Evolutionary conservation across 257 asterid genomes (phyloP).

Genomic region (Linderniella brevidens): DNA sequence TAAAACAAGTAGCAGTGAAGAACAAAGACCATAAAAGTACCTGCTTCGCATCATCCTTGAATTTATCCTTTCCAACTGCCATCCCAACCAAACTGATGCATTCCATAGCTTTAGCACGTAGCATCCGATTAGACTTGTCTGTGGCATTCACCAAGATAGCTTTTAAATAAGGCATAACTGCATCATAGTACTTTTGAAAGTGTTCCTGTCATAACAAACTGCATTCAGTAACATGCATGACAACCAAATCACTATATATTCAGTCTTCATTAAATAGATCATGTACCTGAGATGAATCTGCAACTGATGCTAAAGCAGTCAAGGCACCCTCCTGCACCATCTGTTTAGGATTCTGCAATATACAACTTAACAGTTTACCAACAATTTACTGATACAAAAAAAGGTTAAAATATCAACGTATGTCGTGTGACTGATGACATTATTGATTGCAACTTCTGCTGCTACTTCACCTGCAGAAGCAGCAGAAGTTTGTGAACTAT

Average conservation of each 20-base stretch:
- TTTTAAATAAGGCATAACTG: conserved; percentile 86
- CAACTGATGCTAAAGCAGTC: conserved; percentile 72
- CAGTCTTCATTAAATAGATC: too few species aligned
- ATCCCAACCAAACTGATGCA: conserved; percentile 93
- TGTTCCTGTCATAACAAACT: conserved; percentile 35
- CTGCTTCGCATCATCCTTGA: conserved; percentile 87
- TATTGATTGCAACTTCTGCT: too few species aligned
- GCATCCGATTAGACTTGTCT: conserved; percentile 69
- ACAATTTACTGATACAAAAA: neutral
- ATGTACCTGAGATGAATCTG: conserved; percentile 69
- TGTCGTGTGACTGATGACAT: too few species aligned
- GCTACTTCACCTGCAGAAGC: conserved; percentile 53
- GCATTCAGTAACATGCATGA: neutral
- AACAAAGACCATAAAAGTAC: conserved; percentile 11
- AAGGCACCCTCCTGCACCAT: conserved; percentile 87
- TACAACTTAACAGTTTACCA: conserved; percentile 3
- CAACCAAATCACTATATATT: too few species aligned
- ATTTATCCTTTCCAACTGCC: conserved; percentile 90
- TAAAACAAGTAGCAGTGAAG: too few species aligned
- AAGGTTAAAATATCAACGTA: too few species aligned
- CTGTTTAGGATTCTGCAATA: conserved; percentile 55
- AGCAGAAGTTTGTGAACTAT: conserved; percentile 52
- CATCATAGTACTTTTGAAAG: conserved; percentile 76
- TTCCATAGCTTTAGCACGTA: conserved; percentile 95
- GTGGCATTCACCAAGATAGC: conserved; percentile 69